These are phyloP conservation scores for Raddia guianensis DNA, from an alignment of 176 grass and related monocot genomes.

Conservation along the genomic window DNA sequence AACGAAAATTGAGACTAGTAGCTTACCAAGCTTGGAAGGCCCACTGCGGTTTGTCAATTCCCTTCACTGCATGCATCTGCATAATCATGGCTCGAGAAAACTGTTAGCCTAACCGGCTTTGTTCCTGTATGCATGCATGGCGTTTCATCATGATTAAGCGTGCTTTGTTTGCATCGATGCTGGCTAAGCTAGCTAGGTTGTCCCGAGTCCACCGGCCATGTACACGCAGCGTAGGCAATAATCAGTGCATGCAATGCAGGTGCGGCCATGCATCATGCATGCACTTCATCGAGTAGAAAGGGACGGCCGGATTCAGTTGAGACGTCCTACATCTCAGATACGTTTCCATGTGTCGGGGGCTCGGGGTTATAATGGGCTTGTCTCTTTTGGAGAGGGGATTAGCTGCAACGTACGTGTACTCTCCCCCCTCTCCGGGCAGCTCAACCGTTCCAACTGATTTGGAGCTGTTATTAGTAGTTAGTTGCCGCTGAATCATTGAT, in stretches of 20 bases:
- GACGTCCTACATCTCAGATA: constrained; percentile 47
- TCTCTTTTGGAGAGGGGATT: constrained; percentile 20
- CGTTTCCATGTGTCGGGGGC: constrained; percentile 22
- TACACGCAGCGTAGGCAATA: constrained; percentile 34
- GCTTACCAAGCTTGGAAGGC: too few species aligned
- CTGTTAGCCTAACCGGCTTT: background rate
- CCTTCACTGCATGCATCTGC: background rate
- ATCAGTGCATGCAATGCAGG: constrained; percentile 13
- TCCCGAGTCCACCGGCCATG: too few species aligned
- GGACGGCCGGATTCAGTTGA: constrained; percentile 41
- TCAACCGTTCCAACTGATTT: constrained; percentile 18
- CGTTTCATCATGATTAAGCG: background rate
- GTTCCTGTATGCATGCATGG: too few species aligned
- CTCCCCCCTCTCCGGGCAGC: background rate
- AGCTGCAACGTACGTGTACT: background rate
- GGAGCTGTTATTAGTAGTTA: background rate
- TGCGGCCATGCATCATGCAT: background rate
- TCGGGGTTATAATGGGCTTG: constrained; percentile 20
- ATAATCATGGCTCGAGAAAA: background rate
- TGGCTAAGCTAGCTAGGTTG: constrained; percentile 10
- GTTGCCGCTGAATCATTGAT: background rate
- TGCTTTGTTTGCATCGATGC: constrained; percentile 15
- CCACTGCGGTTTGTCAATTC: background rate
- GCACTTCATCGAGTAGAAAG: constrained; percentile 35
- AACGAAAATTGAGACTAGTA: background rate